phyloP scores from a whole-genome alignment of 2,329 filamentous ascomycete species.

The Aspergillus ustus region DNA sequence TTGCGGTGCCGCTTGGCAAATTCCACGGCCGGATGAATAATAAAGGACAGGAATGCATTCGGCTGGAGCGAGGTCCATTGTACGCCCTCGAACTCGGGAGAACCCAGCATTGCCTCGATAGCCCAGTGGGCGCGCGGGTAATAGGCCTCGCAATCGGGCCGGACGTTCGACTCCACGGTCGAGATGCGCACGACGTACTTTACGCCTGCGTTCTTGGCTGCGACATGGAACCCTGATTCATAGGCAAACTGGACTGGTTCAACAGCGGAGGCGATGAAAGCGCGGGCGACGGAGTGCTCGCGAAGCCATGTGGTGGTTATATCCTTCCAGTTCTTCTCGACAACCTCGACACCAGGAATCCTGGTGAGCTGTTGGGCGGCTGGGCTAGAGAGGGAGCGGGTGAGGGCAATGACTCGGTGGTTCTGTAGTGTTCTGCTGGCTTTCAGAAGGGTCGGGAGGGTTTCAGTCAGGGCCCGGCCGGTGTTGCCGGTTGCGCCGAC shows the following conservation, averaged over 20 bases:
- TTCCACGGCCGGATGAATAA: conserved; percentile 30
- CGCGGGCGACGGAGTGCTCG: conserved; percentile 39
- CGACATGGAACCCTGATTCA: conserved; percentile 44
- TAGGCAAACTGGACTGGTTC: conserved; percentile 46
- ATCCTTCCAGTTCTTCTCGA: conserved; percentile 43
- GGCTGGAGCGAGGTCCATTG: conserved; percentile 49
- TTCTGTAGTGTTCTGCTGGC: conserved; percentile 18
- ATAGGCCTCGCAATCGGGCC: conserved; percentile 40
- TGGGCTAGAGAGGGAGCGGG: conserved; percentile 32
- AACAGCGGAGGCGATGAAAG: conserved; percentile 48
- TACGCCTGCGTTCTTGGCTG: conserved; percentile 42
- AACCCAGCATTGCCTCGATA: conserved; percentile 43
- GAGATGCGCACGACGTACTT: conserved; percentile 51
- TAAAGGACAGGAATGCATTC: conserved; percentile 36
- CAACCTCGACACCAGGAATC: conserved; percentile 40
- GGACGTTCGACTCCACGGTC: conserved; percentile 43
- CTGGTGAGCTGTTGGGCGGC: conserved; percentile 33
- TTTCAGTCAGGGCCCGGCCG: conserved; percentile 34
- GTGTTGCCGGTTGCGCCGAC: conserved; percentile 48
- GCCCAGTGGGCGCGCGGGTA: conserved; percentile 50
- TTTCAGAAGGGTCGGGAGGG: conserved; percentile 30
- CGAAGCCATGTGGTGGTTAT: conserved; percentile 49
- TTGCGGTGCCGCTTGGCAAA: conserved; percentile 41
- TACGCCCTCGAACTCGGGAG: conserved; percentile 41
- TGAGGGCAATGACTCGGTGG: conserved; percentile 38